Conservation (phyloP, 352 stramenopile genomes). For the Pythium apleroticum region DNA sequence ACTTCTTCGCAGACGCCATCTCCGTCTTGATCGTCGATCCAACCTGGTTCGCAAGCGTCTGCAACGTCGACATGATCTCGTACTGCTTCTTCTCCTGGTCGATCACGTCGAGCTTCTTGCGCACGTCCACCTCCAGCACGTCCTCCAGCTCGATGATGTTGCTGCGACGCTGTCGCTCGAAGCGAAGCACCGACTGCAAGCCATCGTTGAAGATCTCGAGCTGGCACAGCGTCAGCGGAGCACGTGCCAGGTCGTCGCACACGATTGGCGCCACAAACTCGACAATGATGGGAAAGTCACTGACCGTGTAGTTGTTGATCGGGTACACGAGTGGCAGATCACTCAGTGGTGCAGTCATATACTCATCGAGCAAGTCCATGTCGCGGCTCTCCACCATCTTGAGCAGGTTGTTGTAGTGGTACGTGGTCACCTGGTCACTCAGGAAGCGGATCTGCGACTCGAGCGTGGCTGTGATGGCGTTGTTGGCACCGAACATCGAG, state of each 20-base stretch:
- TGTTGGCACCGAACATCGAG: background rate
- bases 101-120: slow-evolving; percentile 12
- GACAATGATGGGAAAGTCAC: slow-evolving; percentile 1
- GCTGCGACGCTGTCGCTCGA: background rate
- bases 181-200: background rate
- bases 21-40: background rate
- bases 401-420: background rate
- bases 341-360: background rate
- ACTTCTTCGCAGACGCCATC: background rate
- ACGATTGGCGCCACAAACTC: background rate
- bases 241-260: background rate
- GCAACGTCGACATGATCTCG: slow-evolving; percentile 8
- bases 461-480: background rate
- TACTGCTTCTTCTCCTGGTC: slow-evolving; percentile 16
- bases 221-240: background rate
- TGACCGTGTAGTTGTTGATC: slow-evolving; percentile 2
- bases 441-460: slow-evolving; percentile 1
- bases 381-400: background rate
- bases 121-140: slow-evolving; percentile 11
- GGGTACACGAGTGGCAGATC: background rate
- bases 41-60: slow-evolving; percentile 11
- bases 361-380: background rate
- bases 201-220: background rate
- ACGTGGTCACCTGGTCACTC: background rate
- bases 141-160: background rate